Evolutionary conservation across 1,284 basidiomycete genomes (phyloP), one percentile per base, ranked within the genome.

Genomic region (Gymnopus androsaceus): DNA sequence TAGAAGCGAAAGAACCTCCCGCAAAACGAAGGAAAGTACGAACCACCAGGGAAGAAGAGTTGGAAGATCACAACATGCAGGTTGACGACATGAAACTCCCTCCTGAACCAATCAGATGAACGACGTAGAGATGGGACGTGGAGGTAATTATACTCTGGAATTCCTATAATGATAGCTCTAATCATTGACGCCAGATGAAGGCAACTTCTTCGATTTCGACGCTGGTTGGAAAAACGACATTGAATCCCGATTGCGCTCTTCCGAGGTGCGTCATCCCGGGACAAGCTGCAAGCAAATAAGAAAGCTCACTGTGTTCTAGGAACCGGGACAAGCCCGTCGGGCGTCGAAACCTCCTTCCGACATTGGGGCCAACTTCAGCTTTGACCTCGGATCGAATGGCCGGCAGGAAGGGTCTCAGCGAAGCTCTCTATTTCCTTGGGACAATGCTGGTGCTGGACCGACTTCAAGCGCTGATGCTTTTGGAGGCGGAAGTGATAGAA

Each of bases 341-440:
- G 71, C 72, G 30, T 87, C 87, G 41, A 77, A 80, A 23, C 77
- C 79, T 14, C 75, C 75, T 5, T 84, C 82, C 28, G 48, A 50
- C 36, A 62, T 76, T 28, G 69, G 66, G 67, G 76, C 60, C 45
- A 71, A 81, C 56, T 69, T 85, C 44, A 79, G 74, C 17, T 66
- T 81, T 54, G 76, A 78, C 47, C 59, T 74, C 7, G 70, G 63
- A 15, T 65, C 64, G 17, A 67, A 74, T 36, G 73, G 78, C 51
- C 64, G 69, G 37, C 66, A 70, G 47, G 67, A 71, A 42, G 79
- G 74, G 34, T 88, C 86, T 17, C 88, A 90, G 64, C 76, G 79
- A 33, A 88, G 82, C 62, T 82, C 84, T 6, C 68, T 91, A 42
- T 90, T 90, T 67, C 90, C 90, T 4, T 92, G 90, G 90, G 89